phyloP scores from a whole-genome alignment of 257 asterid genomes.

The Lantana camara region DNA sequence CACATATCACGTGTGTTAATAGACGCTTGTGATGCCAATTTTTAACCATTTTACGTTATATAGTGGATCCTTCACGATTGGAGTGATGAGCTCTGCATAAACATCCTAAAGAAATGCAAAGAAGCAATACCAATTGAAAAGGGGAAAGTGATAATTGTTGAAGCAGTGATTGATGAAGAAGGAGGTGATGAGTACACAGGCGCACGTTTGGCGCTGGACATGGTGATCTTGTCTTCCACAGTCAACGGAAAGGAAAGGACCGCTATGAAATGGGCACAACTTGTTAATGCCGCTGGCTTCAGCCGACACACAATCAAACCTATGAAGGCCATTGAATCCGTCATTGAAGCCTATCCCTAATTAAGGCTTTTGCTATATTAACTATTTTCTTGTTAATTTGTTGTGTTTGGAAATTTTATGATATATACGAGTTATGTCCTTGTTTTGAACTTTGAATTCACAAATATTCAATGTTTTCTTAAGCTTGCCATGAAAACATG shows the following conservation, averaged over 20 bases:
- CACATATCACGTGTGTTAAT: no score
- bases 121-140: conserved; percentile 39
- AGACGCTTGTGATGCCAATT: no score
- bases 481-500: no score
- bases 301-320: conserved; percentile 25
- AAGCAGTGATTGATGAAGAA: conserved; percentile 29
- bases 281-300: conserved; percentile 45
- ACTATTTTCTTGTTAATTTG: no score
- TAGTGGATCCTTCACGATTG: conserved; percentile 58
- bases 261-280: conserved; percentile 38
- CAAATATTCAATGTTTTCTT: no score
- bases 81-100: conserved; percentile 53
- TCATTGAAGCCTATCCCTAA: conserved; percentile 45
- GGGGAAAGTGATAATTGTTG: conserved; percentile 49
- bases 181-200: conserved; percentile 22
- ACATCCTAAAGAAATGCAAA: conserved; percentile 42
- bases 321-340: conserved; percentile 28
- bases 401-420: no score
- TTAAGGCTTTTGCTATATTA: background rate
- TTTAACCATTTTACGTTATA: background rate
- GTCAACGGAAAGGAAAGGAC: conserved; percentile 47
- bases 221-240: conserved; percentile 52
- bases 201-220: conserved; percentile 43
- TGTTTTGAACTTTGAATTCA: no score
- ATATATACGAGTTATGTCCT: no score